A percentile compares a stretch with the other conserved stretches of the same genome.
These are phyloP conservation scores for Coemansia biformis DNA, from an alignment of 192 early-diverging fungal species.

Conservation along the genomic window DNA sequence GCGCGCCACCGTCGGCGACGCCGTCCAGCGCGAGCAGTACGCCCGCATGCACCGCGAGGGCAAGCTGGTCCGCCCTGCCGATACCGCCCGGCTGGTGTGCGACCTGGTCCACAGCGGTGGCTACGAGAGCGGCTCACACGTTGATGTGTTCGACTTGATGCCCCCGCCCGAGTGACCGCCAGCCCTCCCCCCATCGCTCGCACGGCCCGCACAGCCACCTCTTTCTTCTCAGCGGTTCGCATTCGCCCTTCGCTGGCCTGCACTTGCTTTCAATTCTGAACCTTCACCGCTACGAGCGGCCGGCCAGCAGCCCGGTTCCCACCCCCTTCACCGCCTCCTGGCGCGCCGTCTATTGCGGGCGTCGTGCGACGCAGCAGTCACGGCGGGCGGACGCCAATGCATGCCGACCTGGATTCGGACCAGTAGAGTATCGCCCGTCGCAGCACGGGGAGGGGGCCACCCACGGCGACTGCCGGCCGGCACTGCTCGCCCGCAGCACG, in stretches of 20 bases:
- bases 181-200: too few relatives aligned
- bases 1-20: slow-evolving; percentile 61
- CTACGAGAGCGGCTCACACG: slow-evolving; percentile 61
- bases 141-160: slow-evolving; percentile 61
- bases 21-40: slow-evolving; percentile 59
- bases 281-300: too few relatives aligned
- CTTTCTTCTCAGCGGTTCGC: too few relatives aligned
- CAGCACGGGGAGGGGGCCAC: too few relatives aligned
- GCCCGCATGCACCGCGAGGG: slow-evolving; percentile 59
- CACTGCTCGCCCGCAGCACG: not conserved
- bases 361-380: too few relatives aligned
- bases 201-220: too few relatives aligned
- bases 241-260: too few relatives aligned
- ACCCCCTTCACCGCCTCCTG: too few relatives aligned
- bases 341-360: too few relatives aligned
- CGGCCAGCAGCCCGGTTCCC: too few relatives aligned
- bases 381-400: not conserved
- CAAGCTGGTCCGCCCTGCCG: slow-evolving; percentile 62
- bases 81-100: slow-evolving; percentile 60
- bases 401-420: slow-evolving; percentile 33
- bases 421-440: slow-evolving; percentile 37
- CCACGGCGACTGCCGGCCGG: too few relatives aligned
- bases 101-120: slow-evolving; percentile 55
- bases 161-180: slow-evolving; percentile 8
- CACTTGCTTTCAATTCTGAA: not conserved